Percentiles rank a stretch among this genome's conserved stretches.
phyloP scores from a whole-genome alignment of 345 rosid species.

The Gossypium herbaceum region DNA sequence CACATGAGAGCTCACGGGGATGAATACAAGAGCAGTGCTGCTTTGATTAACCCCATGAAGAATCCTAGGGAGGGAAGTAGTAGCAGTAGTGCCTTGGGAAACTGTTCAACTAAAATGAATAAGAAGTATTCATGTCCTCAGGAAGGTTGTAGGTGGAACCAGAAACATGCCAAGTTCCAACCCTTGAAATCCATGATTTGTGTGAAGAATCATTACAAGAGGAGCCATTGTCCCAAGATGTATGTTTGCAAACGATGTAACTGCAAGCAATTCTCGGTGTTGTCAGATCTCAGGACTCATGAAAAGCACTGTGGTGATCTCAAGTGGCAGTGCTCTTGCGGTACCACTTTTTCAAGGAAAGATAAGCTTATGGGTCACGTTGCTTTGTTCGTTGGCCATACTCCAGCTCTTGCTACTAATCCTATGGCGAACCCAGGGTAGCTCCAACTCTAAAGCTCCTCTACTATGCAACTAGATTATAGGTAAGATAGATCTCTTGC shows the following conservation, averaged over 20 bases:
- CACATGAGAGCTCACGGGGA: constrained; percentile 98
- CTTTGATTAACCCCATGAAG: constrained; percentile 60
- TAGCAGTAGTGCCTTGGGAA: not conserved
- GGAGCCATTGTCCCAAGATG: constrained; percentile 92
- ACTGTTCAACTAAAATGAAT: constrained; percentile 18
- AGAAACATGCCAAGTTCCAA: constrained; percentile 72
- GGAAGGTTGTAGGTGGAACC: constrained; percentile 86
- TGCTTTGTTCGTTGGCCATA: constrained; percentile 64
- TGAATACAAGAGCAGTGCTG: constrained; percentile 66
- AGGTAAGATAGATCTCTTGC: constrained; percentile 4
- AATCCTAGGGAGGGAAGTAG: not conserved
- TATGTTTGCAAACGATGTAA: constrained; percentile 78
- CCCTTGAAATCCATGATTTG: constrained; percentile 85
- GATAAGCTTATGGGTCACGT: constrained; percentile 87
- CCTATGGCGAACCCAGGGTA: constrained; percentile 15
- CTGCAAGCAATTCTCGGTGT: constrained; percentile 76
- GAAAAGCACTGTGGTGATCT: constrained; percentile 86
- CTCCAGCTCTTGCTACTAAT: constrained; percentile 23
- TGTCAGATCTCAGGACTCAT: constrained; percentile 86
- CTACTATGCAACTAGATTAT: constrained; percentile 1
- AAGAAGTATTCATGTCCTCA: constrained; percentile 69
- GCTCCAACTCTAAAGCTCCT: constrained; percentile 2
- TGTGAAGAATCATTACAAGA: constrained; percentile 90
- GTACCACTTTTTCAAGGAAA: constrained; percentile 79
- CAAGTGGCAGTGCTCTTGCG: constrained; percentile 89